Evolutionary conservation across 2,329 filamentous ascomycete genomes (phyloP), one percentile per base, ranked within the genome.

Genomic region (Pseudogymnoascus sp.): DNA sequence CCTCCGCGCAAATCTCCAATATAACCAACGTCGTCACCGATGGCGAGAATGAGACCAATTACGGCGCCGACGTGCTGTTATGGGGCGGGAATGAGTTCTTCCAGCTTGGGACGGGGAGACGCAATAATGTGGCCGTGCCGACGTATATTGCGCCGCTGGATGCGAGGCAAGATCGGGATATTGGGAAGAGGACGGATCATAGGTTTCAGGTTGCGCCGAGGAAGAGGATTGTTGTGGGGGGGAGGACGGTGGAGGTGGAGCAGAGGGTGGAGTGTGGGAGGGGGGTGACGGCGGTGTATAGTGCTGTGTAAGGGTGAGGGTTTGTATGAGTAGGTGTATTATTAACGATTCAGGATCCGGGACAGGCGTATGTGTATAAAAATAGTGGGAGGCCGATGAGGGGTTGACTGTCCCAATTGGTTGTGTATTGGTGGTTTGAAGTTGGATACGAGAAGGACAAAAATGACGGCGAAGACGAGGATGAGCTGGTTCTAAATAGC

Each of bases 51-150:
- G 89, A 92, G 70, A 91, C 87, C 1, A 93, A 95, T 73, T 96
- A 87, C 85, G 95, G 95, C 60, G 86, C 89, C 4, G 95, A 97
- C 73, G 87, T 93, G 31, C 75, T 97, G 1, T 96, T 91, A 80
- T 99, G 93, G 91, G 95, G 95, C 66, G 91, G 91, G 62, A 99
- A 97, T 71, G 93, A 97, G 77, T 85, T 88, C 73, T 97, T 89
- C 75, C 95, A 99, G 76, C 83, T 99, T 26, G 95, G 95, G 11
- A 97, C 89, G 0, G 93, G 95, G 29, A 96, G 89, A 79, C 80
- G 93, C 66, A 95, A 85, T 71, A 97, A 97, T 72, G 73, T 89
- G 8, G 84, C 85, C 62, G 81, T 82, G 11, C 95, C 95, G 1
- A 81, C 82, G 1, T 93, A 96, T 72, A 91, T 97, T 62, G 84